Evolutionary conservation across 2,329 filamentous ascomycete genomes (phyloP), one percentile per base, ranked within the genome.

Genomic region (Knufia fluminis): DNA sequence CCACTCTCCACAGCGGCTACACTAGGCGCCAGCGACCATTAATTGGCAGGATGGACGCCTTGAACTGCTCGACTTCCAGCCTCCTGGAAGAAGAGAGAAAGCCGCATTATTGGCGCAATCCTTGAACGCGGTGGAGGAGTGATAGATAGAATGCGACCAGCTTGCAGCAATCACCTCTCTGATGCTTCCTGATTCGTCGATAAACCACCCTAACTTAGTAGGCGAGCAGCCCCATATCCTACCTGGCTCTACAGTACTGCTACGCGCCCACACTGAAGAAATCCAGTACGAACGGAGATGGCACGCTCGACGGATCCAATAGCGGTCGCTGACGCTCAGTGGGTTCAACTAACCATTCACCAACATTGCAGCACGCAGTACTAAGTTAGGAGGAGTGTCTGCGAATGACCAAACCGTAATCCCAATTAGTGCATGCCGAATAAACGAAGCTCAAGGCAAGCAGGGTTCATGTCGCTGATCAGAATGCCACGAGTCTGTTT

Each of bases 261-360:
- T 39, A 48, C 45, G 45, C 45, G 45, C 45, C 45, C 33, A 40
- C 45, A n/a, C 45, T 48, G 17, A 23, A 42, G 4, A 42, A 26
- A 6, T 28, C 17, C n/a, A n/a, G 20, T 16, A n/a, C 20, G 12
- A 7, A 10, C 9, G 4, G 7, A 36, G 22, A 41, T 10, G 38
- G 19, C 38, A 8, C 38, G 38, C 38, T 22, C 16, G 22, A 4
- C 19, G 3, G 9, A 14, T 24, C 31, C 44, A 46, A 46, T 46
- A 14, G 32, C 17, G 3, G 14, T 3, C n/a, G 24, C 3, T 10
- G 12, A 6, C 14, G n/a, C 24, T 16, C 3, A 14, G 10, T 42
- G n/a, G n/a, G n/a, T n/a, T n/a, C n/a, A n/a, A n/a, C n/a, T n/a
- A n/a, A n/a, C n/a, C n/a, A n/a, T n/a, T n/a, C n/a, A n/a, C n/a